Evolutionary conservation across 1,139 yeast species (phyloP), one percentile per base, ranked within the genome.

Genomic region (Candida albicans): DNA sequence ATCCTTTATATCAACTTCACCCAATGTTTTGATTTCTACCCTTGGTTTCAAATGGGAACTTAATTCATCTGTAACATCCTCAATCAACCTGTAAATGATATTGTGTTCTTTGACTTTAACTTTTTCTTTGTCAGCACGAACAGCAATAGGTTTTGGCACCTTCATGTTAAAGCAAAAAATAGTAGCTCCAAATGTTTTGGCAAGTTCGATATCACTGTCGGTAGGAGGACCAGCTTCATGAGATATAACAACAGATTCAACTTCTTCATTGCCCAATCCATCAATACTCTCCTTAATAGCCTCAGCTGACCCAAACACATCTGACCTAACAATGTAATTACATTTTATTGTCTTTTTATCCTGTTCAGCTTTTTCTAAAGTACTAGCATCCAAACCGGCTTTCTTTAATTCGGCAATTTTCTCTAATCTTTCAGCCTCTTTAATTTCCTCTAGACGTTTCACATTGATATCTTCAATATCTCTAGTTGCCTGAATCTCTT

Each of bases 171-270:
- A 93, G 33, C 95, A 83, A 26, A 93, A 61, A 29, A 93, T 84
- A 8, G 76, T 71, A 1, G 96, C 95, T 30, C 72, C 74, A 3
- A 96, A 77, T 0, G 90, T 76, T 44, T 81, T 79, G 2, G 99
- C 99, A 56, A 91, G 71, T 37, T 84, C 87, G 31, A 93, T 63
- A 62, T 93, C 99, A 2, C 82, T 75, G 45, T 88, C 96, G 1
- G 87, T 83, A 9, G 96, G 95, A 0, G 84, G 67, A 0, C 99
- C 99, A 2, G 93, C 97, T 32, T 84, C 91, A 41, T 83, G 76
- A 39, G 79, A 79, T 4, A 93, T 63, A 1, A 93, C 83, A 14
- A 74, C 67, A 4, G 93, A 79, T 47, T 73, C 70, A 10, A 93
- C 93, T 57, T 87, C 96, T 2, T 85, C 87, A 61, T 93, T 91